A percentile compares a stretch with the other conserved stretches of the same genome.
phyloP scores from a whole-genome alignment of 2,329 filamentous ascomycete genomes.

The Leptographium radiaticola region DNA sequence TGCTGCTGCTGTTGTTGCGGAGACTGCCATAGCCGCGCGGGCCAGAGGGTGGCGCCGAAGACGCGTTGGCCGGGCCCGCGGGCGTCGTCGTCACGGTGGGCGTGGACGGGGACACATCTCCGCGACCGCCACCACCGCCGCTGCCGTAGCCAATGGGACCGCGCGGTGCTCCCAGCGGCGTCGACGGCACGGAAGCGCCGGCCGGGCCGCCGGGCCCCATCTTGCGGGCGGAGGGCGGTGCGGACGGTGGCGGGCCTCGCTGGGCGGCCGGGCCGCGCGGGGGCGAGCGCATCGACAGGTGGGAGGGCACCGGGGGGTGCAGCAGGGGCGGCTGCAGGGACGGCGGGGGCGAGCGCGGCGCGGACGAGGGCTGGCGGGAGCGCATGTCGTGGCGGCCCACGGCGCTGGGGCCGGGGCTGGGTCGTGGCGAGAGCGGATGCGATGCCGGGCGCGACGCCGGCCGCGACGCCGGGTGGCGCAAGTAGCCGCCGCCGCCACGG shows the following conservation, averaged over 20 bases:
- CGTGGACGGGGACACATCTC: neutral
- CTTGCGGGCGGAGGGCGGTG: neutral
- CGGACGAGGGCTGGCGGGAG: constrained; percentile 32
- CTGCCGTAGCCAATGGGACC: neutral
- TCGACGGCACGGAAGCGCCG: neutral
- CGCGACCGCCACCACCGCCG: neutral
- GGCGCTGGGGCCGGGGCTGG: constrained; percentile 19
- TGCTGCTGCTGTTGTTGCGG: neutral
- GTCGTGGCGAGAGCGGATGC: constrained; percentile 39
- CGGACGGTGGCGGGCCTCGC: neutral
- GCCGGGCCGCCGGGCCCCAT: neutral
- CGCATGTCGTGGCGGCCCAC: constrained; percentile 24
- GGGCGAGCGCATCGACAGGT: neutral
- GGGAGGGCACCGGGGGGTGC: neutral
- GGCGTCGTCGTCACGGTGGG: constrained; percentile 11
- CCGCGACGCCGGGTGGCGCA: constrained; percentile 29
- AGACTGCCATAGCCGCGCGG: constrained; percentile 7
- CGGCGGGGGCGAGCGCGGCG: constrained; percentile 22
- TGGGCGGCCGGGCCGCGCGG: neutral
- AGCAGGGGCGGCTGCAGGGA: neutral
- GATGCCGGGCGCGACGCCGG: constrained; percentile 33
- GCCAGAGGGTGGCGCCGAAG: constrained; percentile 10
- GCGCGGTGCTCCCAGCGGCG: neutral
- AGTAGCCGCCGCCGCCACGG: constrained; percentile 17
- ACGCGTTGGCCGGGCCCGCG: constrained; percentile 20